phyloP scores from a whole-genome alignment of 345 rosid species.

The Raphanus raphanistrum region DNA sequence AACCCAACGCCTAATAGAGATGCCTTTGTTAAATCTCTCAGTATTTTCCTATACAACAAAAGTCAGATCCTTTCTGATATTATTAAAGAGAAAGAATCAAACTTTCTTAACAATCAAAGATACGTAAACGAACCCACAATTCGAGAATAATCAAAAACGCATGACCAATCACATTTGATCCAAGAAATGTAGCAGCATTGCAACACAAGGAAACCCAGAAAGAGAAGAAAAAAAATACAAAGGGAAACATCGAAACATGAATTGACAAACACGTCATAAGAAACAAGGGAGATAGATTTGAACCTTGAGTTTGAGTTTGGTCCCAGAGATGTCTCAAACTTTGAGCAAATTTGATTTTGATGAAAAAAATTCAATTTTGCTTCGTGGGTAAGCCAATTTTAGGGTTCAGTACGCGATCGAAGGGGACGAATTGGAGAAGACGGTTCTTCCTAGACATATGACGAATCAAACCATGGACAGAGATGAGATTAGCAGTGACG shows the following conservation, averaged over 20 bases:
- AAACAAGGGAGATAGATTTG: too few relatives aligned
- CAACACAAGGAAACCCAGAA: too few relatives aligned
- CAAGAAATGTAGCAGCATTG: too few relatives aligned
- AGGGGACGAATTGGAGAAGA: conserved; percentile 23
- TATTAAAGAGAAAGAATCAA: not conserved
- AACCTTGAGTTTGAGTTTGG: too few relatives aligned
- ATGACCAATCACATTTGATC: too few relatives aligned
- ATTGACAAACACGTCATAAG: too few relatives aligned
- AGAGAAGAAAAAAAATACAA: too few relatives aligned
- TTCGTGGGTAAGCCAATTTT: conserved; percentile 8
- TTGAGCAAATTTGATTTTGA: conserved; percentile 25
- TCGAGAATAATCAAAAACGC: not conserved
- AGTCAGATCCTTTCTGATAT: not conserved
- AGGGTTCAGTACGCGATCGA: conserved; percentile 22
- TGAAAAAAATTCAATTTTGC: not conserved
- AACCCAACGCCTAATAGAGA: conserved; percentile 96
- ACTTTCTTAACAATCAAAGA: not conserved
- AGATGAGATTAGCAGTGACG: not conserved
- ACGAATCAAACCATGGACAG: conserved; percentile 44
- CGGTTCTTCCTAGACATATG: conserved; percentile 38
- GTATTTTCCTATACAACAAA: conserved; percentile 74
- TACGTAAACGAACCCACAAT: not conserved
- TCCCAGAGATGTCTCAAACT: too few relatives aligned
- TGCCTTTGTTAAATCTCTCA: conserved; percentile 98
- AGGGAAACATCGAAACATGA: too few relatives aligned